These are phyloP conservation scores for Leishmania amazonensis DNA, from an alignment of 208 protist species.

Conservation along the genomic window DNA sequence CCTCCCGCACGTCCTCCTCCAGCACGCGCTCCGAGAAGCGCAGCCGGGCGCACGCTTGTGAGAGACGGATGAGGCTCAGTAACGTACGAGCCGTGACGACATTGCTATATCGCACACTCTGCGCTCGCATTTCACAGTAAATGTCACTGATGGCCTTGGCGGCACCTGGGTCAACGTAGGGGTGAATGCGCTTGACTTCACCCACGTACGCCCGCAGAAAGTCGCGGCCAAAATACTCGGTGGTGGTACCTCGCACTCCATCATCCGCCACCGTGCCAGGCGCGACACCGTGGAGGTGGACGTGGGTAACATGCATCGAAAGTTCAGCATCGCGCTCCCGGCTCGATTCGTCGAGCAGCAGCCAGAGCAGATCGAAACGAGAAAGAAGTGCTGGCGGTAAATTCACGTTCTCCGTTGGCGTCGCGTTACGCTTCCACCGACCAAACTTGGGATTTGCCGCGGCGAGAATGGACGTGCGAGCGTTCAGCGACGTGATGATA, in stretches of 20 bases:
- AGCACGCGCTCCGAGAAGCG: conserved; percentile 83
- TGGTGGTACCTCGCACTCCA: conserved; percentile 42
- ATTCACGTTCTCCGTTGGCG: conserved; percentile 98
- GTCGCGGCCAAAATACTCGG: conserved; percentile 80
- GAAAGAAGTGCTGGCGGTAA: conserved; percentile 98
- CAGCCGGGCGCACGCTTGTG: conserved; percentile 91
- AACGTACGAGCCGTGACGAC: conserved; percentile 86
- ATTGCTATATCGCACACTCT: conserved; percentile 77
- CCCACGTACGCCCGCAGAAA: conserved; percentile 89
- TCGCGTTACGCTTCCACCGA: conserved; percentile 93
- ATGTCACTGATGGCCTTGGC: conserved; percentile 84
- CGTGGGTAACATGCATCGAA: conserved; percentile 94
- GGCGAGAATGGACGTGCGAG: conserved; percentile 97
- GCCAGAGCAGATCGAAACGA: conserved; percentile 97
- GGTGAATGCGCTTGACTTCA: conserved; percentile 84
- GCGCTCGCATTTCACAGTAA: conserved; percentile 91
- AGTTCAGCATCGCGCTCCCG: conserved; percentile 92
- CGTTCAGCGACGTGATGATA: conserved; percentile 99
- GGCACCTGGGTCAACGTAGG: conserved; percentile 70
- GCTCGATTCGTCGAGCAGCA: conserved; percentile 89
- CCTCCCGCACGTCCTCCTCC: conserved; percentile 91
- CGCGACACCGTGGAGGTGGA: conserved; percentile 83
- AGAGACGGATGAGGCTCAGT: conserved; percentile 96
- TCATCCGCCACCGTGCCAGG: conserved; percentile 62
- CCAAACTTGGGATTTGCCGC: conserved; percentile 98